These are phyloP conservation scores for Spathaspora arborariae DNA, from an alignment of 805 yeast genomes.

Conservation along the genomic window DNA sequence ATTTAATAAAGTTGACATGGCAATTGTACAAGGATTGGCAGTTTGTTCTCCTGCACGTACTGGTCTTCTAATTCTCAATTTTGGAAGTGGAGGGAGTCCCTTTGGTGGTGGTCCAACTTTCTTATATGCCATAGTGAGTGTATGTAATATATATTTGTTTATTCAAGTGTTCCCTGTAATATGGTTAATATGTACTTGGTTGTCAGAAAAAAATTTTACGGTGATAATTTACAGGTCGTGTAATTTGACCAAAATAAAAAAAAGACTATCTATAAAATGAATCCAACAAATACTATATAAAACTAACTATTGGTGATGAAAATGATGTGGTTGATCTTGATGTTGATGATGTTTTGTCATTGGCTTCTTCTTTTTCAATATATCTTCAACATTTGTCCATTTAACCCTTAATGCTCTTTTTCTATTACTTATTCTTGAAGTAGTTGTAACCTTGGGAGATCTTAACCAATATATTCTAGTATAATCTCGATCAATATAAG, in stretches of 20 bases:
- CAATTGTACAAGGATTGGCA: conserved; percentile 70
- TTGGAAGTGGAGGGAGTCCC: conserved; percentile 66
- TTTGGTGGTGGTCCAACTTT: conserved; percentile 39
- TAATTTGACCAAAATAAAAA: not conserved
- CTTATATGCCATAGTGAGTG: conserved; percentile 36
- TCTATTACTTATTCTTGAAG: not conserved
- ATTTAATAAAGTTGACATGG: conserved; percentile 80
- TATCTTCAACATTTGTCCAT: not conserved
- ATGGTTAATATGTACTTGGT: not conserved
- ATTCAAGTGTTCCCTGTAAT: too few species aligned
- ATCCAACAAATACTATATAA: not conserved
- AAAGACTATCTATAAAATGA: not conserved
- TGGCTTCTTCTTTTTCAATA: not conserved
- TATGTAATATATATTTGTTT: not conserved
- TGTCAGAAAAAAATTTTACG: conserved; percentile 1
- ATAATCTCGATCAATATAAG: conserved; percentile 20
- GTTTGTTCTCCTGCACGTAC: conserved; percentile 41
- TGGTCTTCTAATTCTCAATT: conserved; percentile 66
- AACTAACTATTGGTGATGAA: not conserved
- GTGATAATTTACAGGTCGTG: not conserved
- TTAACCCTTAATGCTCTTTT: not conserved
- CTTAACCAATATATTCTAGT: conserved; percentile 33
- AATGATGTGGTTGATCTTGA: not conserved
- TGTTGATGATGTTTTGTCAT: not conserved
- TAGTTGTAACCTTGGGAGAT: not conserved